These are phyloP conservation scores for Penicillium sp. DNA, from an alignment of 2,329 filamentous ascomycete genomes.

Conservation along the genomic window DNA sequence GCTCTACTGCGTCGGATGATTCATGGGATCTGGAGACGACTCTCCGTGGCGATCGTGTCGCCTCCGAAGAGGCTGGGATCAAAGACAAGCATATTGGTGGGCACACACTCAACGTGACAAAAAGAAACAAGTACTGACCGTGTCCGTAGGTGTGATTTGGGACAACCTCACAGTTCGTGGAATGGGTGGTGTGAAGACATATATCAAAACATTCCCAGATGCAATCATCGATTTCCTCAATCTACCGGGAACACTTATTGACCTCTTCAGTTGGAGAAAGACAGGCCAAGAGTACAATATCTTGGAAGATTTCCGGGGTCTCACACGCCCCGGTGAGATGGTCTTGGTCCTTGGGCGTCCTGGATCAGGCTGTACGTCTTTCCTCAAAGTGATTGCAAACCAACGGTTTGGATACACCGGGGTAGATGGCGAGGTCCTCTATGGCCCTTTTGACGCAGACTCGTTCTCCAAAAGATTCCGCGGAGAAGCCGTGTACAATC, in stretches of 20 bases:
- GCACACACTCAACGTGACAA: background rate
- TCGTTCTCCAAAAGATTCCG: conserved; percentile 71
- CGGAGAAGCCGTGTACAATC: conserved; percentile 81
- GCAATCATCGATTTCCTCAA: conserved; percentile 77
- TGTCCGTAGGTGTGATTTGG: conserved; percentile 66
- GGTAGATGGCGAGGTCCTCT: conserved; percentile 69
- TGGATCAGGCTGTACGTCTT: conserved; percentile 69
- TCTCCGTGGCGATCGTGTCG: conserved; percentile 68
- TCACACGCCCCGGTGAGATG: conserved; percentile 83
- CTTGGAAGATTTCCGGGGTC: conserved; percentile 61
- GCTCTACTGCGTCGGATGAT: conserved; percentile 48
- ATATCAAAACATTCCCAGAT: conserved; percentile 72
- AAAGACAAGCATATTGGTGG: conserved; percentile 70
- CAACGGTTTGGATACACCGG: conserved; percentile 63
- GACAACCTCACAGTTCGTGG: conserved; percentile 74
- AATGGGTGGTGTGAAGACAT: conserved; percentile 71
- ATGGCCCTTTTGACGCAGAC: conserved; percentile 69
- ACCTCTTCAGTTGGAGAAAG: conserved; percentile 63
- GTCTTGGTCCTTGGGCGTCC: conserved; percentile 77
- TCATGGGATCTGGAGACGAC: conserved; percentile 74
- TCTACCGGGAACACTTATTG: conserved; percentile 63
- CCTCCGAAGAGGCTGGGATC: conserved; percentile 75
- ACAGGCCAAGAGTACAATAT: conserved; percentile 73
- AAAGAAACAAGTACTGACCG: background rate
- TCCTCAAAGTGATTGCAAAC: conserved; percentile 67